Percentiles rank a stretch among this genome's conserved stretches.
Evolutionary conservation across 257 asterid genomes (phyloP).

Genomic region (Rehmannia glutinosa): DNA sequence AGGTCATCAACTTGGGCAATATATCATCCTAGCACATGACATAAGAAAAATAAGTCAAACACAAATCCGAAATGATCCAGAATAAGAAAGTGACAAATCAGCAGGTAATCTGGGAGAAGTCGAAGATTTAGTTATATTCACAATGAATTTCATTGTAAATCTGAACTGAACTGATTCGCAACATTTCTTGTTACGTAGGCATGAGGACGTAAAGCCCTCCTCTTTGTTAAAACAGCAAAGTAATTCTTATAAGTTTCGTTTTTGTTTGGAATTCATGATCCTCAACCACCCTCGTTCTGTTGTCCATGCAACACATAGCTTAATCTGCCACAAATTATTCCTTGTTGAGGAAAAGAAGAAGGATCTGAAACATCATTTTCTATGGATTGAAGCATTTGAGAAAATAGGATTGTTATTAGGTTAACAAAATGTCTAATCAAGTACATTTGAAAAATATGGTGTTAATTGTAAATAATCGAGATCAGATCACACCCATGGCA

Average conservation of each 20-base stretch:
- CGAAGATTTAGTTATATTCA: not conserved
- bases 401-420: not conserved
- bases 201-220: not conserved
- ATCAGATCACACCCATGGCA: conserved; percentile 5
- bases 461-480: conserved; percentile 1
- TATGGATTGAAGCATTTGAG: not conserved
- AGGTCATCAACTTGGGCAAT: conserved; percentile 89
- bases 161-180: not conserved
- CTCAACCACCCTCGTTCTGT: not conserved
- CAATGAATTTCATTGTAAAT: not conserved
- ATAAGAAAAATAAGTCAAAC: conserved; percentile 19
- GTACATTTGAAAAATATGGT: not conserved
- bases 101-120: not conserved
- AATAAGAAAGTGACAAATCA: not conserved
- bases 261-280: not conserved
- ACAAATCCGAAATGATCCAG: conserved; percentile 3
- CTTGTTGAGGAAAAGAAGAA: not conserved
- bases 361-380: not conserved
- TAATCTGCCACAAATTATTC: not conserved
- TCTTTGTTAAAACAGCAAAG: not conserved
- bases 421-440: not conserved
- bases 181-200: not conserved
- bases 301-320: not conserved
- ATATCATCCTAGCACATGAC: conserved; percentile 74
- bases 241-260: not conserved